Evolutionary conservation across 2,329 filamentous ascomycete genomes (phyloP).

Genomic region (Orbilia javanica): DNA sequence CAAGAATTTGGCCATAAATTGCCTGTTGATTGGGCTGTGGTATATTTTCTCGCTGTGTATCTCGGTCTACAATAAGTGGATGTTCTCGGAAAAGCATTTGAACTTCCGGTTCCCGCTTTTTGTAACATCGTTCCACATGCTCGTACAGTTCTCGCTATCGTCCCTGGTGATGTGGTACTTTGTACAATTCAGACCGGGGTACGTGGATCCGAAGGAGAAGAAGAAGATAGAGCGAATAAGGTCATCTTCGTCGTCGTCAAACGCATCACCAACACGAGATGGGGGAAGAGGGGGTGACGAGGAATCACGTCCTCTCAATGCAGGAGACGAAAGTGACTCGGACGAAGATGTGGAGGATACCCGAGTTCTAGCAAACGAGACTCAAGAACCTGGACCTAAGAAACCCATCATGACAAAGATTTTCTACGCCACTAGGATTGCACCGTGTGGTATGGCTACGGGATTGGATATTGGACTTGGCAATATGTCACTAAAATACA

Average conservation of each 20-base stretch:
- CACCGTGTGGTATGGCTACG: conserved; percentile 90
- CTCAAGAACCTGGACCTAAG: conserved; percentile 59
- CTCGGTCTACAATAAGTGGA: conserved; percentile 99
- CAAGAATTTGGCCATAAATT: conserved; percentile 78
- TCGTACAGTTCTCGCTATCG: conserved; percentile 88
- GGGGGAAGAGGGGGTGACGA: conserved; percentile 69
- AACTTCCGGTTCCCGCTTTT: conserved; percentile 96
- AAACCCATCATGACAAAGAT: conserved; percentile 79
- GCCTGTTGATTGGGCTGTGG: conserved; percentile 86
- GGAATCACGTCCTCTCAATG: conserved; percentile 64
- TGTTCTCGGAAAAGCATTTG: conserved; percentile 87
- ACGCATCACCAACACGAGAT: conserved; percentile 67
- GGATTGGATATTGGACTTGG: conserved; percentile 95
- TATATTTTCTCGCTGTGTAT: conserved; percentile 91
- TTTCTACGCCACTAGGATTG: conserved; percentile 93
- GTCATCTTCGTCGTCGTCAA: conserved; percentile 66
- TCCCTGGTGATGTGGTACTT: conserved; percentile 82
- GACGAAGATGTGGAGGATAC: conserved; percentile 60
- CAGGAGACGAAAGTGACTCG: conserved; percentile 36
- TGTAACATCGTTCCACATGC: conserved; percentile 94
- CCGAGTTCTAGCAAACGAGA: conserved; percentile 50
- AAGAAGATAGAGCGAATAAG: conserved; percentile 60
- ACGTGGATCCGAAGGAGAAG: conserved; percentile 59
- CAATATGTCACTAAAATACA: conserved; percentile 95
- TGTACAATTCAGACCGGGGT: conserved; percentile 80